Conservation (phyloP, 2,329 filamentous ascomycete species). For the Trichophyton mentagrophytes region DNA sequence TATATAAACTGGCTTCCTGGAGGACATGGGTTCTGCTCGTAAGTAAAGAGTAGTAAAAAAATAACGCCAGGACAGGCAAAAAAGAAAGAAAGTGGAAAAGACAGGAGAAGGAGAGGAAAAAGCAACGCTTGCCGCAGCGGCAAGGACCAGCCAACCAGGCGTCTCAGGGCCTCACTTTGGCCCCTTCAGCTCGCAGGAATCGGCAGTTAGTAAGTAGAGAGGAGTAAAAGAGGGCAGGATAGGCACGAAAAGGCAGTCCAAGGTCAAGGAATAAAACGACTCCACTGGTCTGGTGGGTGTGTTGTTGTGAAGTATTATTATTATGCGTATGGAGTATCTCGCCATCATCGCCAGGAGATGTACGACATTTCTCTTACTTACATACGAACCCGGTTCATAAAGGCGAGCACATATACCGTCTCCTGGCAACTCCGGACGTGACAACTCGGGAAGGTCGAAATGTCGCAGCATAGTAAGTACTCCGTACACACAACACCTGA, state of each 20-base stretch:
- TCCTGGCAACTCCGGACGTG: no score
- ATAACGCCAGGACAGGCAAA: background rate
- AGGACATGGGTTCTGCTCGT: no score
- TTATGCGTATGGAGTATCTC: background rate
- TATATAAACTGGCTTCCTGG: no score
- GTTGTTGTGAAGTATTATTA: no score
- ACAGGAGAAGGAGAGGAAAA: background rate
- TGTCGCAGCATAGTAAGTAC: no score
- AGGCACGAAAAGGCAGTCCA: no score
- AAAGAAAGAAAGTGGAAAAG: background rate
- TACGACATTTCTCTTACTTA: background rate
- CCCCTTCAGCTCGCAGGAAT: background rate
- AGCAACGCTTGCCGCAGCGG: background rate
- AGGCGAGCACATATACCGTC: background rate
- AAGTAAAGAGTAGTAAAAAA: background rate
- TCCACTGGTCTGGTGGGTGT: no score
- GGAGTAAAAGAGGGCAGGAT: no score
- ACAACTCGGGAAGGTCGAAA: no score
- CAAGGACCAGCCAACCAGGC: slow-evolving; percentile 1
- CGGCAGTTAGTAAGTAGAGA: no score
- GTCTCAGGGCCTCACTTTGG: background rate
- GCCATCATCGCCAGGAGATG: background rate
- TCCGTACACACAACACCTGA: no score
- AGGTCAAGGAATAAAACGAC: no score
- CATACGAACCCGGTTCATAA: background rate